Evolutionary conservation across 163 green algal genomes (phyloP), one percentile per base, ranked within the genome.

Genomic region (Chlamydomonas reinhardtii): DNA sequence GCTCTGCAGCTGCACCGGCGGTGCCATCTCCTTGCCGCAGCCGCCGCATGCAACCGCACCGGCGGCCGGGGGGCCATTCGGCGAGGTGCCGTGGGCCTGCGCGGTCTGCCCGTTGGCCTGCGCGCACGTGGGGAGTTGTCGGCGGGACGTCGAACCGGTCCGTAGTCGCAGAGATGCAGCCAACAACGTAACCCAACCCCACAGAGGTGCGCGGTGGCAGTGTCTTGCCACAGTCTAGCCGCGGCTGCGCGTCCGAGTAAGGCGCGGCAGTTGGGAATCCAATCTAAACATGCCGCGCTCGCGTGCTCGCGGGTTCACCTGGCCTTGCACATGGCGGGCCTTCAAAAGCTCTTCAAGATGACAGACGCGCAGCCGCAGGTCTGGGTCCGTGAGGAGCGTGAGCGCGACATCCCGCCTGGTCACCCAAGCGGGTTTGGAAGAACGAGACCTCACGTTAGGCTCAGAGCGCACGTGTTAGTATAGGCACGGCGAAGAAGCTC

Each of bases 371-470:
- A 89, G 8, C 4, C 84, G 66, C 11, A 89, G 37, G 29, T 89
- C 76, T 2, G 84, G 84, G 69, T 89, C 84, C 11, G 61, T n/a
- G 35, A 89, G 69, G 37, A 89, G 56, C 11, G 70, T 66, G 6
- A 89, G 54, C 1, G 76, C 84, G 5, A 85, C 43, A 35, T 89
- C 84, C 15, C 84, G 78, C 72, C 85, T 87, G 43, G 48, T 56
- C 48, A 56, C 39, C n/a, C 11, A 19, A 56, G 48, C 19, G 48
- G 48, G 48, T 56, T 56, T 19, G 48, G 48, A 1, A 11, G 43
- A 56, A 14, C 11, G 11, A 56, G 48, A 56, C 48, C 14, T 9
- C 48, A 56, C 48, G 48, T 56, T 17, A 56, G 48, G 48, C 12
- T 2, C 14, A 1, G 48, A 22, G 48, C 48, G 9, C 48, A 56